Percentiles rank a stretch among this genome's conserved stretches.
Evolutionary conservation across 495 filamentous ascomycete genomes (phyloP).

Genomic region (Parathielavia hyrcaniae): DNA sequence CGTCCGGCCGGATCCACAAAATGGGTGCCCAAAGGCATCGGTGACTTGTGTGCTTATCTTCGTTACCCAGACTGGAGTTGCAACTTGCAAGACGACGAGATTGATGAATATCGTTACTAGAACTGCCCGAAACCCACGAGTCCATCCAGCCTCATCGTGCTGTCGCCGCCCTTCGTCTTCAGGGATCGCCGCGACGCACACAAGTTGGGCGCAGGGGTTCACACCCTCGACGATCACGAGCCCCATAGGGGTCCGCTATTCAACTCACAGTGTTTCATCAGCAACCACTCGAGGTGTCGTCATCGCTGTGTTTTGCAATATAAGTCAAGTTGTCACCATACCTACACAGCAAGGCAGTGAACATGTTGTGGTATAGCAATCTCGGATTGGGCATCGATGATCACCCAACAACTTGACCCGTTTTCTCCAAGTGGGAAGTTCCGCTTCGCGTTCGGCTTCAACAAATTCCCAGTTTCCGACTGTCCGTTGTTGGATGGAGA

Average conservation of each 20-base stretch:
- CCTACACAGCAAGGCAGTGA: too few relatives aligned
- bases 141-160: background rate
- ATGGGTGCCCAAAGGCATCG: constrained; percentile 4
- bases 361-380: too few relatives aligned
- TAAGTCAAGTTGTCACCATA: too few relatives aligned
- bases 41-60: background rate
- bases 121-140: too few relatives aligned
- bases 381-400: constrained; percentile 12
- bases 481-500: background rate
- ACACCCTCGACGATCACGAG: background rate
- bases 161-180: background rate
- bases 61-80: background rate
- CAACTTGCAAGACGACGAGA: background rate
- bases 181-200: background rate
- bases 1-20: background rate
- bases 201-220: background rate
- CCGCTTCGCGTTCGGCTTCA: background rate
- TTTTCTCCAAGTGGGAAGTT: background rate
- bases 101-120: background rate
- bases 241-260: too few relatives aligned
- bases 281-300: background rate
- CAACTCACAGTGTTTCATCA: background rate
- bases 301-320: background rate
- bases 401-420: background rate
- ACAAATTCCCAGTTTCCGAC: background rate